A percentile compares a stretch with the other conserved stretches of the same genome.
Conservation (phyloP, 495 filamentous ascomycete species). For the Xylaria scruposa region DNA sequence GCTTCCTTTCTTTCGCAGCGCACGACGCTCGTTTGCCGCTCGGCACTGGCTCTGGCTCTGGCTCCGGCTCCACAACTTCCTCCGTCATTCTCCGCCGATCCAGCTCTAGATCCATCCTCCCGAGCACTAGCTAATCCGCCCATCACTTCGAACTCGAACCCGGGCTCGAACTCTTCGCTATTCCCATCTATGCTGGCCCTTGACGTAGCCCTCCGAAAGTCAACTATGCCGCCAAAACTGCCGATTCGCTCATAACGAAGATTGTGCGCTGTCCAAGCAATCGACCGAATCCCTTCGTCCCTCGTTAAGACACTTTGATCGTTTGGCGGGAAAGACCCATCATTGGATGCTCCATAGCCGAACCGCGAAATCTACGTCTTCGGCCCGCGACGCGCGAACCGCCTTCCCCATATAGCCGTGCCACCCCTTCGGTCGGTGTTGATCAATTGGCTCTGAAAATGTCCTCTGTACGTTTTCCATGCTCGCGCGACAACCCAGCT, state of each 20-base stretch:
- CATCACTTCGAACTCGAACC: constrained; percentile 20
- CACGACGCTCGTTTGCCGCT: constrained; percentile 21
- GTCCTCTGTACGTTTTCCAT: constrained; percentile 41
- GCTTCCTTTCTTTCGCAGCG: background rate
- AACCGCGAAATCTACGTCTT: constrained; percentile 20
- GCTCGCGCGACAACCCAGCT: constrained; percentile 6
- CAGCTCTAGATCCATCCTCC: constrained; percentile 18
- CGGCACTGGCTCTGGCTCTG: constrained; percentile 12
- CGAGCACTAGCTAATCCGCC: constrained; percentile 7
- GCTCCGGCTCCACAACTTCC: constrained; percentile 21
- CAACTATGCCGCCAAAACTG: constrained; percentile 42
- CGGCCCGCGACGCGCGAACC: constrained; percentile 24
- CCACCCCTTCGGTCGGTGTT: background rate
- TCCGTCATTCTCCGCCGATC: constrained; percentile 26
- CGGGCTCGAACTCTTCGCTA: constrained; percentile 16
- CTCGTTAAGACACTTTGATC: background rate
- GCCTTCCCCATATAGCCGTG: background rate
- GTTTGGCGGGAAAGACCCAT: background rate
- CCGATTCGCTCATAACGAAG: constrained; percentile 36
- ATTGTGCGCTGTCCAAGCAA: constrained; percentile 26
- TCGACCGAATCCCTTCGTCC: background rate
- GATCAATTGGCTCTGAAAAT: constrained; percentile 34
- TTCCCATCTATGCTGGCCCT: constrained; percentile 37
- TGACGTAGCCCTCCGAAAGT: constrained; percentile 29
- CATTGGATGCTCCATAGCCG: constrained; percentile 24